Conservation (phyloP, 176 grass and related monocot species). For the Tillandsia leiboldiana region DNA sequence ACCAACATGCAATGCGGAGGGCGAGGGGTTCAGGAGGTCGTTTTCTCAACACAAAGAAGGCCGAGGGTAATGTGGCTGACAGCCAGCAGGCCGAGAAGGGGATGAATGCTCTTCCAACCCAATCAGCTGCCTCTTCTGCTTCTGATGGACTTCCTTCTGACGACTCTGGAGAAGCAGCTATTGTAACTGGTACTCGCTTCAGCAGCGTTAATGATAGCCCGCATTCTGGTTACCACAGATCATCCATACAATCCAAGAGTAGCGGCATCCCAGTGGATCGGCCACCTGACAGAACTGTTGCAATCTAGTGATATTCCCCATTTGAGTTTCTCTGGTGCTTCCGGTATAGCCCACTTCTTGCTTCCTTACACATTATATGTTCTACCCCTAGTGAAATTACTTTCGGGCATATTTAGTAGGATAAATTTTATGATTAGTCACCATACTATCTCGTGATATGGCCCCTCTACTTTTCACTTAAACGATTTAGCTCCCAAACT, state of each 20-base stretch:
- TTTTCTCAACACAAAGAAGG: slow-evolving; percentile 78
- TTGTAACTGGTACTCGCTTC: background rate
- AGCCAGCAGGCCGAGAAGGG: background rate
- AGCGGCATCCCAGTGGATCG: slow-evolving; percentile 12
- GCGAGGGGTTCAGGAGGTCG: slow-evolving; percentile 69
- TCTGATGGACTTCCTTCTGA: background rate
- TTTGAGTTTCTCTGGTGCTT: slow-evolving; percentile 19
- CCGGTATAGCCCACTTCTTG: slow-evolving; percentile 11
- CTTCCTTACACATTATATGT: slow-evolving; percentile 21
- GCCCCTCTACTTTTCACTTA: too few species aligned
- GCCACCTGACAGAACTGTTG: slow-evolving; percentile 13
- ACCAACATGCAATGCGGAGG: slow-evolving; percentile 68
- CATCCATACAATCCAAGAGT: background rate
- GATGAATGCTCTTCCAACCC: background rate
- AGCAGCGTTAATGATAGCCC: background rate
- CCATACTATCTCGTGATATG: too few species aligned
- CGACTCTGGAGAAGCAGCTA: background rate
- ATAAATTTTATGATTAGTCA: too few species aligned
- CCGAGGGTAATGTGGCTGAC: slow-evolving; percentile 11
- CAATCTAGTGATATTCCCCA: slow-evolving; percentile 4
- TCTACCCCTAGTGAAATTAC: too few species aligned
- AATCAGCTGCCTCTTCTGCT: background rate
- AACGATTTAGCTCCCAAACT: too few species aligned
- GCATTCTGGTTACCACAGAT: background rate
- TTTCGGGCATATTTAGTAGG: too few species aligned